These are phyloP conservation scores for Penicillium subrubescens DNA, from an alignment of 495 filamentous ascomycete genomes.

Conservation along the genomic window DNA sequence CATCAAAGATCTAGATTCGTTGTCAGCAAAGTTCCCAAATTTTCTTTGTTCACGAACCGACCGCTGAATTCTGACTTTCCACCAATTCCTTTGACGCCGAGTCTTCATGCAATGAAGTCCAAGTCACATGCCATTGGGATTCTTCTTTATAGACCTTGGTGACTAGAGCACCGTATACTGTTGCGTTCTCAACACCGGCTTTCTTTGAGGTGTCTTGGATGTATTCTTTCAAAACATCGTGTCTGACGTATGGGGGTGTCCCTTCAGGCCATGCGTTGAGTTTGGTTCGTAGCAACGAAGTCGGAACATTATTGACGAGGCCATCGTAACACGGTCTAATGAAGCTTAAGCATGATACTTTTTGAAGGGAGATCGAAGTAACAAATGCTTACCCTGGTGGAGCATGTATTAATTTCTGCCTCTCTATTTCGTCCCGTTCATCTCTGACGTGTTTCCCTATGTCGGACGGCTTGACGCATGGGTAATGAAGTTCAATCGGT, in stretches of 20 bases:
- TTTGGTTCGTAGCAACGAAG: conserved; percentile 58
- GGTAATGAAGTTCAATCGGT: conserved; percentile 60
- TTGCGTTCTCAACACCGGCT: conserved; percentile 50
- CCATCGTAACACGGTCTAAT: conserved; percentile 59
- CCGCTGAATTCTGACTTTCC: conserved; percentile 27
- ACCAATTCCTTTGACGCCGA: conserved; percentile 28
- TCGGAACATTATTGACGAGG: conserved; percentile 67
- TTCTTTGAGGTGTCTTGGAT: conserved; percentile 57
- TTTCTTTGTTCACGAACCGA: neutral
- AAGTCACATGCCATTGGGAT: conserved; percentile 51
- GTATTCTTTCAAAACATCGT: conserved; percentile 57
- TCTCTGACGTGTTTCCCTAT: conserved; percentile 30
- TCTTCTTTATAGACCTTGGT: conserved; percentile 52
- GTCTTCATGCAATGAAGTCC: conserved; percentile 36
- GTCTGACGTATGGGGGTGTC: conserved; percentile 58
- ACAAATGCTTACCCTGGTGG: conserved; percentile 47
- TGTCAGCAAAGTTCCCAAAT: neutral
- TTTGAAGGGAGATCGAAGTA: too few species aligned
- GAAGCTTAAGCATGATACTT: neutral
- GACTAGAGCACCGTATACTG: conserved; percentile 59
- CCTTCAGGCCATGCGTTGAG: conserved; percentile 62
- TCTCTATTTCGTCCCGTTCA: conserved; percentile 24
- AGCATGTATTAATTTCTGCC: conserved; percentile 43
- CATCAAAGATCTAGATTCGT: conserved; percentile 50
- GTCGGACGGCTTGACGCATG: conserved; percentile 49